Evolutionary conservation across 495 filamentous ascomycete genomes (phyloP).

Genomic region (Podospora anserina): DNA sequence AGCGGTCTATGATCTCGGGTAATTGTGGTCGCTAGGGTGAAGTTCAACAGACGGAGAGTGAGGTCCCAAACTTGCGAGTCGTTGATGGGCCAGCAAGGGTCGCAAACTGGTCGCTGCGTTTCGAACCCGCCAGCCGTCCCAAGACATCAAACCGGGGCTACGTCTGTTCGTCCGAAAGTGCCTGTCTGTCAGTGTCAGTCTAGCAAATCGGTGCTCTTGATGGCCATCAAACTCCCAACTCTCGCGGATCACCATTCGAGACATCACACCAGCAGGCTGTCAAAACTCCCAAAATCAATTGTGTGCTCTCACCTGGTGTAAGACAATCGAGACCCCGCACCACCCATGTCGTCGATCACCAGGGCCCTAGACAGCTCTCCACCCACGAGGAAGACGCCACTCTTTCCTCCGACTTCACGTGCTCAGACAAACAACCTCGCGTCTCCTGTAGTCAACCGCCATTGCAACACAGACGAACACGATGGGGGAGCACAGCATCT

Average conservation of each 20-base stretch:
- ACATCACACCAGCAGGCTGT: not conserved
- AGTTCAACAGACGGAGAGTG: not conserved
- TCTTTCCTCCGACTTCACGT: not conserved
- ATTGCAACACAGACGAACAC: not conserved
- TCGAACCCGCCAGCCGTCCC: not conserved
- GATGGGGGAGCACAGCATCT: slow-evolving; percentile 20
- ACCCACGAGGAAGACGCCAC: not conserved
- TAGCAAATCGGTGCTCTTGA: not conserved
- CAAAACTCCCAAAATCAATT: not conserved
- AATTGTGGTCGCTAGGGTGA: slow-evolving; percentile 14
- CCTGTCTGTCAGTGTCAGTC: not conserved
- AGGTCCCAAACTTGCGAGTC: not conserved
- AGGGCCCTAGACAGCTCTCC: not conserved
- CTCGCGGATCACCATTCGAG: too few relatives aligned
- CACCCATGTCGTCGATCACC: not conserved
- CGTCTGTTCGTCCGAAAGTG: not conserved
- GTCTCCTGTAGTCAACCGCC: not conserved
- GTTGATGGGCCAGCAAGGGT: not conserved
- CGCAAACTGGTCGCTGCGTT: not conserved
- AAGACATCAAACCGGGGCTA: not conserved
- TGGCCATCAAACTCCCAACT: not conserved
- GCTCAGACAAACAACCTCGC: not conserved
- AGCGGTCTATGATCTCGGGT: slow-evolving; percentile 13
- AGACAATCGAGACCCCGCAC: not conserved
- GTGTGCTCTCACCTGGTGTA: not conserved